Conservation (phyloP, 2,329 filamentous ascomycete species). For the Elsinoe ampelina region DNA sequence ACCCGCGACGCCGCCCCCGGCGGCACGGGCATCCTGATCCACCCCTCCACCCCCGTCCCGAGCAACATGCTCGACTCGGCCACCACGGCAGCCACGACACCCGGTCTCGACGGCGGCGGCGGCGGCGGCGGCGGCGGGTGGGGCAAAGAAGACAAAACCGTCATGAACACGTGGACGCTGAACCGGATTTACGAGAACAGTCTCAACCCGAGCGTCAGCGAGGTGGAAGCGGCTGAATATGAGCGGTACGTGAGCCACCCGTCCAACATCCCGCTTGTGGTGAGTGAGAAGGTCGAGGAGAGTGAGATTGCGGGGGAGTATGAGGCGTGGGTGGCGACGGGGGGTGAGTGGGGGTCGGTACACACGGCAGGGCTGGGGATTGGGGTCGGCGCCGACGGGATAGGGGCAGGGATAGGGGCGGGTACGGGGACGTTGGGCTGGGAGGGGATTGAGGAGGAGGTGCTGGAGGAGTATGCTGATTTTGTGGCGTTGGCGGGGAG, state of each 20-base stretch:
- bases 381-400: slow-evolving; percentile 6
- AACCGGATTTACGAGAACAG: slow-evolving; percentile 78
- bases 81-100: not conserved
- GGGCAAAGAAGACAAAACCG: slow-evolving; percentile 54
- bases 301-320: slow-evolving; percentile 29
- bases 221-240: slow-evolving; percentile 75
- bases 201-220: slow-evolving; percentile 71
- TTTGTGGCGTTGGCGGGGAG: slow-evolving; percentile 57
- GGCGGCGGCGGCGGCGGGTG: not conserved
- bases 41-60: slow-evolving; percentile 15
- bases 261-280: slow-evolving; percentile 74
- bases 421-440: slow-evolving; percentile 43
- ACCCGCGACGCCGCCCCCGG: slow-evolving; percentile 19
- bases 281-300: slow-evolving; percentile 57
- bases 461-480: slow-evolving; percentile 60
- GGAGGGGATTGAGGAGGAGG: slow-evolving; percentile 50
- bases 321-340: not conserved
- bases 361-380: slow-evolving; percentile 38
- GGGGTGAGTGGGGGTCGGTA: slow-evolving; percentile 38
- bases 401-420: slow-evolving; percentile 20
- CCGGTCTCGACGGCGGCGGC: not conserved
- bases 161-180: slow-evolving; percentile 79
- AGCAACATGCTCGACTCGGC: slow-evolving; percentile 1
- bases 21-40: slow-evolving; percentile 34
- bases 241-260: slow-evolving; percentile 81